Evolutionary conservation across 306 rosid genomes (phyloP).

Genomic region (Oemleria cerasiformis): DNA sequence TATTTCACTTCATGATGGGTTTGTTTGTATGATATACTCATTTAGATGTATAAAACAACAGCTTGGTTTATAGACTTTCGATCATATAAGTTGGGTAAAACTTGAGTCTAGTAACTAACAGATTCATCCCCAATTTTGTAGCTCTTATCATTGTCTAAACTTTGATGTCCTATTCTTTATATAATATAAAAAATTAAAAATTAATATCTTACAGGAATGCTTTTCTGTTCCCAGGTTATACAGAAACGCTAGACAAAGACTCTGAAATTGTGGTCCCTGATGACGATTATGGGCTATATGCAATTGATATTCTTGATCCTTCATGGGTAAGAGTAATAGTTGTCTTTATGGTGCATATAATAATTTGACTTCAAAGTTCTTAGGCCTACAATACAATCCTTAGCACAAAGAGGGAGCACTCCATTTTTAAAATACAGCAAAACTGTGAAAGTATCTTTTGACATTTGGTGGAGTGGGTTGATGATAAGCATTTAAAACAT

Average conservation of each 20-base stretch:
- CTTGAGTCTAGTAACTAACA: not conserved
- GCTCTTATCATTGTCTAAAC: constrained; percentile 1
- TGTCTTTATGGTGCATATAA: not conserved
- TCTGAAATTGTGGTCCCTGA: constrained; percentile 69
- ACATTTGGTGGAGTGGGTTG: not conserved
- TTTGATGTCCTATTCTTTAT: not conserved
- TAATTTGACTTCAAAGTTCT: not conserved
- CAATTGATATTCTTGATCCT: constrained; percentile 91
- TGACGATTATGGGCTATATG: constrained; percentile 77
- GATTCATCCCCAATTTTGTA: not conserved
- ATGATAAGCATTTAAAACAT: not conserved
- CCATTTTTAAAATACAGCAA: not conserved
- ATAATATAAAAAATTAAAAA: not conserved
- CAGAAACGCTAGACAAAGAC: constrained; percentile 58
- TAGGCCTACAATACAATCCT: not conserved
- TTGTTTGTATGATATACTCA: not conserved
- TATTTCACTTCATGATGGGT: not conserved
- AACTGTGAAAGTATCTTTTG: too few relatives aligned
- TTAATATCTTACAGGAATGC: not conserved
- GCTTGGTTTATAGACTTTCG: not conserved
- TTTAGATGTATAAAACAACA: not conserved
- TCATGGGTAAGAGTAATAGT: constrained; percentile 44
- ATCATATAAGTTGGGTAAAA: not conserved
- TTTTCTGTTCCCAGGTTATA: constrained; percentile 51
- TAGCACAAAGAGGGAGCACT: too few relatives aligned